These are phyloP conservation scores for Rhododendron kiyosumense DNA, from an alignment of 148 eudicot genomes.

Conservation along the genomic window DNA sequence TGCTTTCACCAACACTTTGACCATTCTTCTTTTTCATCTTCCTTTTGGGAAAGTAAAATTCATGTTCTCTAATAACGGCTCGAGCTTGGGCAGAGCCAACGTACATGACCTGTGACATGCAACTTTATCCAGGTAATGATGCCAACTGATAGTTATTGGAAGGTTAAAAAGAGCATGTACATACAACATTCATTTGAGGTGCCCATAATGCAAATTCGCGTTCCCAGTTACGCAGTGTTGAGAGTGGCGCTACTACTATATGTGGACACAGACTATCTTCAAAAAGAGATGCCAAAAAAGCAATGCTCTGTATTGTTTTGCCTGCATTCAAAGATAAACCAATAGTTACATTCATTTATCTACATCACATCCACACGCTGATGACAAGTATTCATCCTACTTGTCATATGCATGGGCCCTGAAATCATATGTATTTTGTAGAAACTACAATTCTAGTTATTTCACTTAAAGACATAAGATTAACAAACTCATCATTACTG, in stretches of 20 bases:
- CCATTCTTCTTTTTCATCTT: slow-evolving; percentile 87
- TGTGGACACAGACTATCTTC: slow-evolving; percentile 69
- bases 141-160: not conserved
- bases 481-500: not conserved
- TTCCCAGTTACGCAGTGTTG: slow-evolving; percentile 97
- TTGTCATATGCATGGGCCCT: not conserved
- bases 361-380: not conserved
- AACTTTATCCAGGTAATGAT: slow-evolving; percentile 9
- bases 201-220: slow-evolving; percentile 99
- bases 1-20: slow-evolving; percentile 56
- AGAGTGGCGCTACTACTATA: slow-evolving; percentile 93
- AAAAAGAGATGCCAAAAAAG: slow-evolving; percentile 79
- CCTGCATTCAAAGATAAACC: slow-evolving; percentile 47
- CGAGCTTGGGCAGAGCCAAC: slow-evolving; percentile 93
- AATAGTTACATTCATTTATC: not conserved
- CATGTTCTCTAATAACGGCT: slow-evolving; percentile 64
- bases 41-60: slow-evolving; percentile 78
- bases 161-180: slow-evolving; percentile 26
- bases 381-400: not conserved
- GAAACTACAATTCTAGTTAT: not conserved
- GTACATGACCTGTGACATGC: slow-evolving; percentile 78
- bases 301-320: slow-evolving; percentile 97
- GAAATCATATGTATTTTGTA: not conserved
- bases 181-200: slow-evolving; percentile 95
- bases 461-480: not conserved